Conservation (phyloP, 2,329 filamentous ascomycete species). For the Zymoseptoria pseudotritici region DNA sequence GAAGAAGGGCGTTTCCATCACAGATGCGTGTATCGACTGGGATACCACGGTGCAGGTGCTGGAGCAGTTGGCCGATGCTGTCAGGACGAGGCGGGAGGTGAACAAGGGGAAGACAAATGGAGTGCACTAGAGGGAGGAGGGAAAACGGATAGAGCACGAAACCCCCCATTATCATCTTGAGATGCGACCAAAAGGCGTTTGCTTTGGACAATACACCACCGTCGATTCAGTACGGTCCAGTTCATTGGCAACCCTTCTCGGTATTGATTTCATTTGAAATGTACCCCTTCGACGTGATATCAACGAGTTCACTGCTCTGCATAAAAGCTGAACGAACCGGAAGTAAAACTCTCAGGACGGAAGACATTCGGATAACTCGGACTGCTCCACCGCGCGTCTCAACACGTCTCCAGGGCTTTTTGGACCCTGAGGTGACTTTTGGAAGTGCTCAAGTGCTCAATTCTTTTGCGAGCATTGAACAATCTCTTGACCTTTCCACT, state of each 20-base stretch:
- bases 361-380: conserved; percentile 4
- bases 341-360: neutral
- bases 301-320: too few species aligned
- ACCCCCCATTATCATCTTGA: too few species aligned
- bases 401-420: neutral
- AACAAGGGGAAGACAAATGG: conserved; percentile 24
- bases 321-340: neutral
- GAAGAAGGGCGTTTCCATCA: conserved; percentile 88
- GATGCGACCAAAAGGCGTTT: too few species aligned
- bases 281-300: too few species aligned
- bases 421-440: neutral
- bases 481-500: neutral
- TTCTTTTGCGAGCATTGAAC: neutral
- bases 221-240: too few species aligned
- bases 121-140: conserved; percentile 7
- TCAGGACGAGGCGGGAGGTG: conserved; percentile 61
- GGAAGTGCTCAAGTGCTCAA: neutral
- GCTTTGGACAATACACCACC: too few species aligned
- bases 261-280: too few species aligned
- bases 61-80: conserved; percentile 76
- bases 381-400: neutral
- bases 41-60: conserved; percentile 73
- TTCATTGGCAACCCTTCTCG: too few species aligned
- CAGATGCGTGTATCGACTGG: conserved; percentile 94
- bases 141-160: neutral